phyloP scores from a whole-genome alignment of 306 rosid genomes.

The Sphenostylis stenocarpa region DNA sequence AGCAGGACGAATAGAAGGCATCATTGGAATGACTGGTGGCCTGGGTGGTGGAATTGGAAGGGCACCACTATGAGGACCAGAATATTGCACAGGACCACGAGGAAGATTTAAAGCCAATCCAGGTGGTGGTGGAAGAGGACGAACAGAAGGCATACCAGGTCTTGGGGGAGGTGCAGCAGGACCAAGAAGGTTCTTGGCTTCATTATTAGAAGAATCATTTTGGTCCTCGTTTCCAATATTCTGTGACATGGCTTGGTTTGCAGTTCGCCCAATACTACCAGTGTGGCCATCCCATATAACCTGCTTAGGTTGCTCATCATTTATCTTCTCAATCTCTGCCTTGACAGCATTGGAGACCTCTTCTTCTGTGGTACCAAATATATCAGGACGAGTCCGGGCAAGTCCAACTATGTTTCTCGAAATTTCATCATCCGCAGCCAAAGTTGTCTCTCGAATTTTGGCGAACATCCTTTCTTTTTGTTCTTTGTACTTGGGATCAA shows the following conservation, averaged over 20 bases:
- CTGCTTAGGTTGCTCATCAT: slow-evolving; percentile 95
- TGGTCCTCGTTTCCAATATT: slow-evolving; percentile 70
- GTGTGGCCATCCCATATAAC: slow-evolving; percentile 99
- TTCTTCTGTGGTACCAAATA: slow-evolving; percentile 94
- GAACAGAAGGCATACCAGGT: slow-evolving; percentile 77
- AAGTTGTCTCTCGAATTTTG: slow-evolving; percentile 95
- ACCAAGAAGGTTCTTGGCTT: slow-evolving; percentile 70
- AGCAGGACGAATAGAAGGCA: slow-evolving; percentile 64
- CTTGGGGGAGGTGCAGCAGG: slow-evolving; percentile 94
- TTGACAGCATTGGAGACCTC: slow-evolving; percentile 97
- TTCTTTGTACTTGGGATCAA: slow-evolving; percentile 96
- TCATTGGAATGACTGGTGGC: slow-evolving; percentile 57
- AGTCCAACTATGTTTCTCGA: slow-evolving; percentile 88
- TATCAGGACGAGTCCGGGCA: slow-evolving; percentile 96
- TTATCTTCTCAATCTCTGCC: slow-evolving; percentile 96
- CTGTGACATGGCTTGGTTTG: slow-evolving; percentile 93
- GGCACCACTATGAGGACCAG: slow-evolving; percentile 56
- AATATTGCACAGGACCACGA: slow-evolving; percentile 68
- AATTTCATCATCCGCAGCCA: slow-evolving; percentile 93
- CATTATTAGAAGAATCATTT: slow-evolving; percentile 54
- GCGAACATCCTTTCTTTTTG: slow-evolving; percentile 98
- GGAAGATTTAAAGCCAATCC: slow-evolving; percentile 94
- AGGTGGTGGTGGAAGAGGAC: slow-evolving; percentile 93
- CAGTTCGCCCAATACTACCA: slow-evolving; percentile 95
- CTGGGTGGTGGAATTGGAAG: slow-evolving; percentile 65